These are phyloP conservation scores for Phaffia australis DNA, from an alignment of 768 basidiomycete species.

Conservation along the genomic window DNA sequence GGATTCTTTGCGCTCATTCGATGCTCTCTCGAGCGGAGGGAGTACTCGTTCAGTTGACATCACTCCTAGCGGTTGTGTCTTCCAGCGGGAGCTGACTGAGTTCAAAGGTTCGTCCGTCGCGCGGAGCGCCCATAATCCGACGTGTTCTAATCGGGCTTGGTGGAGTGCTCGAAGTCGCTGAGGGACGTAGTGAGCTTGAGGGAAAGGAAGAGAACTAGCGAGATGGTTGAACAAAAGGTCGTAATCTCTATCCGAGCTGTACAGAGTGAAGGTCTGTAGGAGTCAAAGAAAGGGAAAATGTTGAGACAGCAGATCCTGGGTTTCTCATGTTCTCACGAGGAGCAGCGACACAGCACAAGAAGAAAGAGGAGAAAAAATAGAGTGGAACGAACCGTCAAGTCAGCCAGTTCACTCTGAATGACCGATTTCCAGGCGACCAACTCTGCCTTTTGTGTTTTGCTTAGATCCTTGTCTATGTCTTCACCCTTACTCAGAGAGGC, in stretches of 20 bases:
- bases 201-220: conserved; percentile 21
- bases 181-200: conserved; percentile 23
- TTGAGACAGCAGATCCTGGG: neutral
- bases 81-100: neutral
- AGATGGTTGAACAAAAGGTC: conserved; percentile 20
- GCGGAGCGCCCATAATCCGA: conserved; percentile 18
- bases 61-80: conserved; percentile 11
- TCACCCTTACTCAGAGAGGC: neutral
- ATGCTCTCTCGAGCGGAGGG: conserved; percentile 11
- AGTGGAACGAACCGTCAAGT: conserved; percentile 10
- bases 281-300: neutral
- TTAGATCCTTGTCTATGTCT: conserved; percentile 20
- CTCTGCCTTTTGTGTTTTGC: conserved; percentile 4
- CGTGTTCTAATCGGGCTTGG: conserved; percentile 10
- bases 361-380: neutral
- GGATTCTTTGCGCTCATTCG: conserved; percentile 13
- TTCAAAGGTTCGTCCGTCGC: neutral
- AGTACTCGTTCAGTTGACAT: conserved; percentile 10
- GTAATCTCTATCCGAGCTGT: conserved; percentile 17
- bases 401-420: conserved; percentile 21
- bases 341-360: neutral
- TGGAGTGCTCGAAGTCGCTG: conserved; percentile 15
- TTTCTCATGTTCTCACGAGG: neutral
- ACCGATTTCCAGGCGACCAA: conserved; percentile 21
- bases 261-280: conserved; percentile 21